Evolutionary conservation across 1,139 yeast genomes (phyloP).

Genomic region (Yamadazyma buinensis): DNA sequence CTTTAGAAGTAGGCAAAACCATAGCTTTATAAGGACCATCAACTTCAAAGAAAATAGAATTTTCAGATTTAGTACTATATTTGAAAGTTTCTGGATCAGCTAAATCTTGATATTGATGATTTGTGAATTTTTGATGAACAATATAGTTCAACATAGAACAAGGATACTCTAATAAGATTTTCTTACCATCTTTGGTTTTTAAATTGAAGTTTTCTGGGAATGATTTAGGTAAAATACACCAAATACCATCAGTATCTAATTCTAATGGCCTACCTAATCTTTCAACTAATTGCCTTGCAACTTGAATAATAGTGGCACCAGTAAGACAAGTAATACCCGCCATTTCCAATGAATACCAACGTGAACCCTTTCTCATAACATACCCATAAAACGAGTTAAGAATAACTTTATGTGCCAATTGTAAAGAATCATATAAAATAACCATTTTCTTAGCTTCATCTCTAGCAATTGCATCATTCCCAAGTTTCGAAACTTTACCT

Average conservation of each 20-base stretch:
- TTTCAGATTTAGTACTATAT: constrained; percentile 80
- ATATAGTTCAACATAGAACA: constrained; percentile 94
- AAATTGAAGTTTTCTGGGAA: constrained; percentile 88
- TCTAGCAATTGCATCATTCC: constrained; percentile 51
- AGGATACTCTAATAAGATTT: constrained; percentile 78
- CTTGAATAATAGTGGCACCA: constrained; percentile 96
- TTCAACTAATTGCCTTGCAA: constrained; percentile 93
- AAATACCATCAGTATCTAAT: constrained; percentile 97
- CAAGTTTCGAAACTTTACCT: constrained; percentile 61
- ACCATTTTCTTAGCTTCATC: constrained; percentile 95
- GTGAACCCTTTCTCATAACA: constrained; percentile 97
- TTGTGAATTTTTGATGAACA: constrained; percentile 88
- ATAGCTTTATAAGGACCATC: constrained; percentile 99
- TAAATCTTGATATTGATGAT: constrained; percentile 89
- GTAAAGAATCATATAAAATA: constrained; percentile 89
- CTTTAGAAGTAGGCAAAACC: constrained; percentile 95
- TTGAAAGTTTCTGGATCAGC: constrained; percentile 64
- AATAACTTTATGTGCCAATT: constrained; percentile 95
- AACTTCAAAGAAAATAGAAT: constrained; percentile 94
- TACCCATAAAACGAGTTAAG: constrained; percentile 96
- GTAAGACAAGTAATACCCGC: constrained; percentile 98
- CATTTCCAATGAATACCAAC: constrained; percentile 99
- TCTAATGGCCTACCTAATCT: constrained; percentile 93
- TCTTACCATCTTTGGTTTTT: constrained; percentile 73
- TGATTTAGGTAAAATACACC: constrained; percentile 94